Evolutionary conservation across 2,329 filamentous ascomycete species (phyloP).

Genomic region (Clonostachys chloroleuca): DNA sequence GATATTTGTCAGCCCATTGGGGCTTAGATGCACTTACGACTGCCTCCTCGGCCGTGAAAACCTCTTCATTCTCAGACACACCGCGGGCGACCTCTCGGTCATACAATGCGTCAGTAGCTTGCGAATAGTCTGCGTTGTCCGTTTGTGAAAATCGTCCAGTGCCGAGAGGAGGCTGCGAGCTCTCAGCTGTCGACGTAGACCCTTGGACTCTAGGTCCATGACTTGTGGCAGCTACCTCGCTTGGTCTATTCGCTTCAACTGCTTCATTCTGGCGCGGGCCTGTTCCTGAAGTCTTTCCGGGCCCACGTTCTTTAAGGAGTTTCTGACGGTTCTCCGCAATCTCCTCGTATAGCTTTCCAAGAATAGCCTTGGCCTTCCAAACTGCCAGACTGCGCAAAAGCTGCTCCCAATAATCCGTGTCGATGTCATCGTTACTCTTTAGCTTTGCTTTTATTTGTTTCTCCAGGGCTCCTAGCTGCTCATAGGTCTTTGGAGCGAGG

Average conservation of each 20-base stretch:
- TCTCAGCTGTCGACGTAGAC: not conserved
- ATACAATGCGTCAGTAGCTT: constrained; percentile 83
- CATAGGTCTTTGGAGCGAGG: constrained; percentile 76
- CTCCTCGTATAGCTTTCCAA: constrained; percentile 72
- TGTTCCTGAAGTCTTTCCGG: constrained; percentile 50
- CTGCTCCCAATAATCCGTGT: constrained; percentile 97
- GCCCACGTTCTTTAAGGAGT: constrained; percentile 61
- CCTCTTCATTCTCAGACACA: constrained; percentile 89
- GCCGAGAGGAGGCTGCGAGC: constrained; percentile 36
- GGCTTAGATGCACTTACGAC: constrained; percentile 58
- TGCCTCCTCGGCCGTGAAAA: constrained; percentile 86
- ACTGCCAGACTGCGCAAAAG: constrained; percentile 78
- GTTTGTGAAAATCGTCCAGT: constrained; percentile 65
- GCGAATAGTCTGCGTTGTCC: constrained; percentile 75
- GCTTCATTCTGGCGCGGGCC: constrained; percentile 1
- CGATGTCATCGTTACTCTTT: constrained; percentile 83
- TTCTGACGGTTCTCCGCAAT: constrained; percentile 68
- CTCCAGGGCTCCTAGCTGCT: constrained; percentile 84
- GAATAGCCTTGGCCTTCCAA: constrained; percentile 86
- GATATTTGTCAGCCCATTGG: constrained; percentile 79
- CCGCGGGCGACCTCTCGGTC: constrained; percentile 90
- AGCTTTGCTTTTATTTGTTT: constrained; percentile 83
- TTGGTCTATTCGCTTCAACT: not conserved
- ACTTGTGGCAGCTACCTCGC: not conserved
- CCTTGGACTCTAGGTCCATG: not conserved